phyloP scores from a whole-genome alignment of 2,329 filamentous ascomycete genomes.

The Herpotrichia juniperi region DNA sequence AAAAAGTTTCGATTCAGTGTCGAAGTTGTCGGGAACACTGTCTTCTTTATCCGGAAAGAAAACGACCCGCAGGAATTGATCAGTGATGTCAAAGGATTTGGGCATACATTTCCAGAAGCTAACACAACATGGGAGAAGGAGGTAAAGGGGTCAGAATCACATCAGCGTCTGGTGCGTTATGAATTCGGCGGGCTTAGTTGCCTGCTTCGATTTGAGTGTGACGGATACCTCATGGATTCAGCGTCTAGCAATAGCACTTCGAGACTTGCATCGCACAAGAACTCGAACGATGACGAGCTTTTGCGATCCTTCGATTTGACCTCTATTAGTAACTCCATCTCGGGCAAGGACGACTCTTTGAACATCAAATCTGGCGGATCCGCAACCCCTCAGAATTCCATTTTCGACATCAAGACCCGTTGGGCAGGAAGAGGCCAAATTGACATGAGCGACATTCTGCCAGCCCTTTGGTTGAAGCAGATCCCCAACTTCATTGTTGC shows the following conservation, averaged over 20 bases:
- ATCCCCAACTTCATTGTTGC: constrained; percentile 60
- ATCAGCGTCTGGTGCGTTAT: constrained; percentile 68
- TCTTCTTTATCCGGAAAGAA: constrained; percentile 69
- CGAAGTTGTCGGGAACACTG: constrained; percentile 61
- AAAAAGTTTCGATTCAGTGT: constrained; percentile 64
- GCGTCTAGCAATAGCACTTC: not conserved
- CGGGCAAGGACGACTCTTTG: constrained; percentile 13
- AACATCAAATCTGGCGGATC: constrained; percentile 25
- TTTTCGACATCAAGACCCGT: constrained; percentile 62
- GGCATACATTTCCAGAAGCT: constrained; percentile 68
- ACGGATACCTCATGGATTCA: constrained; percentile 57
- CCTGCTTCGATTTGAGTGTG: constrained; percentile 63
- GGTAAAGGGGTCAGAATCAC: constrained; percentile 61
- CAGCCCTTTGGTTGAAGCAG: constrained; percentile 58
- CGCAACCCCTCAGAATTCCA: constrained; percentile 48
- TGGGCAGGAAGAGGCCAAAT: constrained; percentile 37
- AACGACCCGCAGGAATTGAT: constrained; percentile 65
- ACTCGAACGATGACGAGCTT: constrained; percentile 14
- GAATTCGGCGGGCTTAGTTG: constrained; percentile 59
- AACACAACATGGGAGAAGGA: constrained; percentile 68
- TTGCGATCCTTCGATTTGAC: constrained; percentile 15
- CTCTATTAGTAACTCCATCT: constrained; percentile 5
- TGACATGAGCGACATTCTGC: constrained; percentile 50
- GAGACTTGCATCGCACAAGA: not conserved
- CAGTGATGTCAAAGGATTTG: constrained; percentile 62